Percentiles rank a stretch among this genome's conserved stretches.
phyloP scores from a whole-genome alignment of 2,329 filamentous ascomycete species.

The Metarhizium brunneum region DNA sequence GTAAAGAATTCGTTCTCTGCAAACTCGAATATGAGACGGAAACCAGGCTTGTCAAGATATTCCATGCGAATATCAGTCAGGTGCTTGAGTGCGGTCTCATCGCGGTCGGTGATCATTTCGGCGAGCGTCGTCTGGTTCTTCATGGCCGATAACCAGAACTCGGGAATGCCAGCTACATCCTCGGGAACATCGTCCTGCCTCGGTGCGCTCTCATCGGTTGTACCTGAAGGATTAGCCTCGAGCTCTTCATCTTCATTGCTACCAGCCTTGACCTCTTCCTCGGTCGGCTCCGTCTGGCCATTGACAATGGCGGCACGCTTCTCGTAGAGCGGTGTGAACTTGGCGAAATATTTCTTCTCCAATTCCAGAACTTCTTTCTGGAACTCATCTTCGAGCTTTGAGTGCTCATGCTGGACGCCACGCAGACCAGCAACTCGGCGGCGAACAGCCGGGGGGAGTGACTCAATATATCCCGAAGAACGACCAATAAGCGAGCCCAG shows the following conservation, averaged over 20 bases:
- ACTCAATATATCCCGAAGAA: constrained; percentile 97
- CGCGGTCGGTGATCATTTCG: constrained; percentile 97
- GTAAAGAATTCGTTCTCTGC: constrained; percentile 91
- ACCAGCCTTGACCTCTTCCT: constrained; percentile 77
- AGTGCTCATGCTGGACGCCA: constrained; percentile 97
- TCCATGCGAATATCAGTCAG: constrained; percentile 96
- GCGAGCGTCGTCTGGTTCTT: constrained; percentile 97
- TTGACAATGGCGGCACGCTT: constrained; percentile 92
- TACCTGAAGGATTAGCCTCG: constrained; percentile 45
- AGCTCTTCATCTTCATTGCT: constrained; percentile 70
- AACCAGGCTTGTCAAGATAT: constrained; percentile 95
- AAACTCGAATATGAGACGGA: constrained; percentile 97
- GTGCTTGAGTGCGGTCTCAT: constrained; percentile 86
- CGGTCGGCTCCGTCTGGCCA: constrained; percentile 74
- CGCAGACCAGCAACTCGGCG: constrained; percentile 92
- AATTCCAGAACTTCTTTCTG: constrained; percentile 96
- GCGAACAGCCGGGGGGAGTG: constrained; percentile 78
- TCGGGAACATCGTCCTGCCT: constrained; percentile 48
- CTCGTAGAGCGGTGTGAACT: constrained; percentile 95
- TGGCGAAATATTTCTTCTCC: constrained; percentile 99
- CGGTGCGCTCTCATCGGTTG: constrained; percentile 45
- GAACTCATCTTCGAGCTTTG: constrained; percentile 96
- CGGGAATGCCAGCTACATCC: constrained; percentile 71
- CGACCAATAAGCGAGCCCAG: constrained; percentile 87
- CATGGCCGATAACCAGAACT: constrained; percentile 99